Base-by-base conservation (phyloP, 352 stramenopile genomes). In the Phytophthora ramorum region DNA sequence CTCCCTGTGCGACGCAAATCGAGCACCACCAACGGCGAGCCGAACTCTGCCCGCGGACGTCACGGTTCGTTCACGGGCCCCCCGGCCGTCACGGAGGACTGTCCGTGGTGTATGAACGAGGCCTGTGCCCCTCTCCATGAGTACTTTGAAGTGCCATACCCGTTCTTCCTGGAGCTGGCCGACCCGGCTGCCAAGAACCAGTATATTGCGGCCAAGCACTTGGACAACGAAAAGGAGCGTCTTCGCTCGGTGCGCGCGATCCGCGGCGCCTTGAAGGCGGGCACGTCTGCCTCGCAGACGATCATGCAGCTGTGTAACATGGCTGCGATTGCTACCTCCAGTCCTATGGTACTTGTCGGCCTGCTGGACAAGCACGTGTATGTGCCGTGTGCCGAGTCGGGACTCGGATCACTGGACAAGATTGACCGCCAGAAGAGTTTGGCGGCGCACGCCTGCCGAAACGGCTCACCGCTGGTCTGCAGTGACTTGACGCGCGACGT, bases 221-320 rank as follows among this genome's bases (percentile, higher is more conserved):
- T 92, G 13, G 83, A 91, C 48, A 88, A 93, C 37, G 86, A 95
- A 56, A 76, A 69, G 57, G 83, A 85, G 38, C 84, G 86, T 1
- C 66, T 95, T 28, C 70, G 69, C 3, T 91, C 83, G 2, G 86
- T 93, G 17, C 79, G 79, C 7, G 60, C 71, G 3, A 69, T 95
- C 17, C 55, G 69, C 24, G 67, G 78, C 19, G 78, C 79, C 14
- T 34, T 95, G 7, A 77, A 81, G 53, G 69, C 73, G 0, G 63
- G 68, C 3, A 61, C 78, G 0, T 67, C 62, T 10, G 70, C 71
- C 16, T 65, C 76, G 37, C 81, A 88, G 67, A 80, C 82, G 34
- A 81, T 77, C 38, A 69, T 91, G 48, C 83, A 94, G 61, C 76
- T 95, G 24, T 90, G 81, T 65, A 90, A 83, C 48, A 93, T 96